phyloP scores from a whole-genome alignment of 129 eudicot species.

The sunflower (Helianthus annuus) region HanXRQr2.0-SUNRISE NC_035442.2:105892825-105893324 shows the following conservation, averaged over 20 bases:
- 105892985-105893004: no score
- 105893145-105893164: background rate
- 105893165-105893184: background rate
- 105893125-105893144: background rate
- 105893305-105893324: background rate
- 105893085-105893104: background rate
- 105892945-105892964: no score
- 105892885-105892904: no score
- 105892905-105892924: no score
- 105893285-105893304: constrained; percentile 6
- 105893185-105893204: background rate
- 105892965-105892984: no score
- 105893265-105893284: background rate
- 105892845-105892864: no score
- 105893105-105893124: background rate
- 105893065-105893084: background rate
- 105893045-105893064: background rate
- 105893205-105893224: background rate
- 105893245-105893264: constrained; percentile 1
- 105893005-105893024: no score
- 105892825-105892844: no score
- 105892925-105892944: no score
- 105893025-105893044: no score
- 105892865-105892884: no score
- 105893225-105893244: constrained; percentile 3